Conservation (phyloP, 768 basidiomycete species). For the Baorangia bicolor region DNA sequence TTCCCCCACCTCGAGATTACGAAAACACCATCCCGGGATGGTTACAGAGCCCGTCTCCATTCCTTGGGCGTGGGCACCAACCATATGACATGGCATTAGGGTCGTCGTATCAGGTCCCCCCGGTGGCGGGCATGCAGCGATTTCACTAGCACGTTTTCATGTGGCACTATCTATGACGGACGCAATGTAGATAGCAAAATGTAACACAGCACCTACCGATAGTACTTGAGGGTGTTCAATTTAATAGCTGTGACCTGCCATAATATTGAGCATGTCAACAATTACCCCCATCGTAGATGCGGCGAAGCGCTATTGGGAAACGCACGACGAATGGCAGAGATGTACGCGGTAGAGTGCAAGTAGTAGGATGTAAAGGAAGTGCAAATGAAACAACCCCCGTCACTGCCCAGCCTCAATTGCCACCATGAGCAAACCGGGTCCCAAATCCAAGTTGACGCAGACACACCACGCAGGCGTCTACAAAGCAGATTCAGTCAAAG, state of each 20-base stretch:
- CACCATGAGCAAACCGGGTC: slow-evolving; percentile 41
- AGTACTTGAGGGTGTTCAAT: neutral
- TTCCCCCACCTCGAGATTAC: slow-evolving; percentile 1
- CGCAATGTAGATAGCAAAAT: neutral
- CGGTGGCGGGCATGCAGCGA: neutral
- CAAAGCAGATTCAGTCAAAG: slow-evolving; percentile 64
- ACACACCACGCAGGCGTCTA: slow-evolving; percentile 58
- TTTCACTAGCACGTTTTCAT: slow-evolving; percentile 9
- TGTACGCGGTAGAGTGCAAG: neutral
- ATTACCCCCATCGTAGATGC: neutral
- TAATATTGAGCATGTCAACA: neutral
- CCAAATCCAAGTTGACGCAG: slow-evolving; percentile 47
- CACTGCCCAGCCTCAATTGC: neutral
- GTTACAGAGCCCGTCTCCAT: slow-evolving; percentile 1
- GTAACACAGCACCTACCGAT: neutral
- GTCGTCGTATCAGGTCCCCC: neutral
- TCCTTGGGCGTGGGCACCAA: neutral
- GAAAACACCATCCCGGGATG: slow-evolving; percentile 4
- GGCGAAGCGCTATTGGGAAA: neutral
- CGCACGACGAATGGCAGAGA: neutral
- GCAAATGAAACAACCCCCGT: neutral
- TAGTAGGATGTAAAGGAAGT: neutral
- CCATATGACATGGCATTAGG: slow-evolving; percentile 4
- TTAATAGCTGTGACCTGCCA: neutral
- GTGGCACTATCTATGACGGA: neutral